phyloP scores from a whole-genome alignment of 2,329 filamentous ascomycete genomes.

The Massarina eburnea region DNA sequence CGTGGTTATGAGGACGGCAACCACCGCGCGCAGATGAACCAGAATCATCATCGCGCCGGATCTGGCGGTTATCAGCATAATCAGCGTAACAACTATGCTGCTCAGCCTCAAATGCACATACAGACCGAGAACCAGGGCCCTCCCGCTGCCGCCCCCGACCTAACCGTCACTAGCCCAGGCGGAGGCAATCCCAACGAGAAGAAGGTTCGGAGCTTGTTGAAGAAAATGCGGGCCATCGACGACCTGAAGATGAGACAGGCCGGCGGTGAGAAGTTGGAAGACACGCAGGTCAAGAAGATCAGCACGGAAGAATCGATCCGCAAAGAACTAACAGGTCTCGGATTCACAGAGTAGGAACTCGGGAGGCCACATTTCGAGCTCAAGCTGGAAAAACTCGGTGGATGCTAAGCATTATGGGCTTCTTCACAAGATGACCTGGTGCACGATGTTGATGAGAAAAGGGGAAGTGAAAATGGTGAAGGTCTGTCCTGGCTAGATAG shows the following conservation, averaged over 20 bases:
- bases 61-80: slow-evolving; percentile 19
- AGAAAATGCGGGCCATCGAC: slow-evolving; percentile 97
- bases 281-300: slow-evolving; percentile 99
- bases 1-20: slow-evolving; percentile 23
- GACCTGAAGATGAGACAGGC: slow-evolving; percentile 97
- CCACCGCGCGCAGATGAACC: slow-evolving; percentile 26
- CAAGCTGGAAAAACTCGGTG: not conserved
- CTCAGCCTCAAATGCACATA: slow-evolving; percentile 26
- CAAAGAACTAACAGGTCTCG: slow-evolving; percentile 73
- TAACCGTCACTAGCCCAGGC: slow-evolving; percentile 58
- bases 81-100: slow-evolving; percentile 10
- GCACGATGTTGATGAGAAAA: not conserved
- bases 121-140: slow-evolving; percentile 37
- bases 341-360: slow-evolving; percentile 35
- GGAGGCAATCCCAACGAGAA: slow-evolving; percentile 78
- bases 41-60: slow-evolving; percentile 26
- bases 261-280: slow-evolving; percentile 93
- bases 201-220: slow-evolving; percentile 89
- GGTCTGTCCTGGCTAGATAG: not conserved
- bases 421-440: not conserved
- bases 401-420: not conserved
- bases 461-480: not conserved
- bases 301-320: slow-evolving; percentile 81
- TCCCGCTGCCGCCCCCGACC: slow-evolving; percentile 46
- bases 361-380: not conserved